Conservation (phyloP, 139 green algal species). For the Haematococcus sp. region DNA sequence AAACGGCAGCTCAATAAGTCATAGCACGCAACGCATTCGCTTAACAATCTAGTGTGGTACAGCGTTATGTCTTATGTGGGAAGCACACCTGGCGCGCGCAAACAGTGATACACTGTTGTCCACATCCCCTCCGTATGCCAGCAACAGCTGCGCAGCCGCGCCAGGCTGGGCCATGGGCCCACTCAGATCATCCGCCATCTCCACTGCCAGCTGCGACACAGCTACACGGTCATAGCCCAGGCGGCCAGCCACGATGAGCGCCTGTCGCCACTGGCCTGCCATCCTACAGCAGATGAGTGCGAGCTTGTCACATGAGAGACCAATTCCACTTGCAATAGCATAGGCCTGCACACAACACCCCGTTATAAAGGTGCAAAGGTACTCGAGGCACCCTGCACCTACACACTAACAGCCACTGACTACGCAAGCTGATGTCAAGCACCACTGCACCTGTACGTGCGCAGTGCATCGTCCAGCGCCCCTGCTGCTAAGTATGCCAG, state of each 20-base stretch:
- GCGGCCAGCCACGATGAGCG: conserved; percentile 66
- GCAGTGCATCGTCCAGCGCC: conserved; percentile 44
- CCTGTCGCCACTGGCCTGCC: conserved; percentile 76
- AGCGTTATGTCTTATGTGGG: too few relatives aligned
- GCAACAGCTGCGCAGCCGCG: conserved; percentile 65
- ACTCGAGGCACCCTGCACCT: too few relatives aligned
- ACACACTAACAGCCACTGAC: too few relatives aligned
- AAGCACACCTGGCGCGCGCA: conserved; percentile 35
- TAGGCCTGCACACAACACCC: too few relatives aligned
- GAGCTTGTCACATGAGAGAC: too few relatives aligned
- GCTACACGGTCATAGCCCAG: conserved; percentile 30
- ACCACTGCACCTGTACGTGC: conserved; percentile 58
- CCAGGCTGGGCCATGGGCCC: conserved; percentile 29
- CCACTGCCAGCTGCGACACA: conserved; percentile 52
- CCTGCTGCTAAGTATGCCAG: conserved; percentile 69
- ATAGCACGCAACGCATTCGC: too few relatives aligned
- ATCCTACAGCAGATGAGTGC: conserved; percentile 5
- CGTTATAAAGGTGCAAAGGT: too few relatives aligned
- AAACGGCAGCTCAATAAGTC: not conserved
- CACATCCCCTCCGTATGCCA: conserved; percentile 63
- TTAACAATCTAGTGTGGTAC: too few relatives aligned
- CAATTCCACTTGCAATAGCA: too few relatives aligned
- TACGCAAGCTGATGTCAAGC: not conserved
- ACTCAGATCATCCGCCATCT: conserved; percentile 68
- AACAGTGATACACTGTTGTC: conserved; percentile 65